Base-by-base conservation (phyloP, 139 green algal species). In the Asterochloris sp. region DNA sequence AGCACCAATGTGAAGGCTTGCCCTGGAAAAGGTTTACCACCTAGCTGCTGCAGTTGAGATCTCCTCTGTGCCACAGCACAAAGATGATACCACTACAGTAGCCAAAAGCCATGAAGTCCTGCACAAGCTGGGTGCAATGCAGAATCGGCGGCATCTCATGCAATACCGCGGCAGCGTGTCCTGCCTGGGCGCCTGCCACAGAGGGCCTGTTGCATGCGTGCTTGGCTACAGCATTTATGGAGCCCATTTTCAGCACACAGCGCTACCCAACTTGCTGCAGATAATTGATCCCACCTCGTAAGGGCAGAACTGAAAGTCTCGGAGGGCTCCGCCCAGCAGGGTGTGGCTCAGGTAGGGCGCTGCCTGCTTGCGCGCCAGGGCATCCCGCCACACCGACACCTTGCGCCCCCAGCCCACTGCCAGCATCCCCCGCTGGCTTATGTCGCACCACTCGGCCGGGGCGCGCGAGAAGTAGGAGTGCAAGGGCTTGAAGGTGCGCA, bases 391-490 rank as follows among this genome's bases (percentile, higher is more conserved):
- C 14, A 98, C 85, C 88, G 95, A 91, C 29, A 97, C 78, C 26
- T 87, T 86, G 10, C 89, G 85, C 0, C 94, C 94, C 73, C 94
- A 93, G 1, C 89, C 94, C 23, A 98, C 90, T 0, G 92, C 97
- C 74, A 99, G 90, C 79, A 99, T 29, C 0, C 96, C 96, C 12
- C 90, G 87, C 89, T 99, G 97, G 83, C 92, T 98, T 86, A 99
- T 94, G 83, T 96, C 94, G 61, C 98, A 79, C 28, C 60, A 78
- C 19, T 86, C 92, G 60, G 90, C 89, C 14, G 96, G 92, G 24
- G 88, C 86, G 83, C 91, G 89, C 6, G 91, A 89, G 85, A 94
- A 95, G 89, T 99, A 99, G 54, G 91, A 83, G 87, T 99, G 96
- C 82, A 98, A 68, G n/a, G 89, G 89, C 78, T 89, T 86, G 64